These are phyloP conservation scores for Corinectria fuckeliana DNA, from an alignment of 2,329 filamentous ascomycete species.

Conservation along the genomic window DNA sequence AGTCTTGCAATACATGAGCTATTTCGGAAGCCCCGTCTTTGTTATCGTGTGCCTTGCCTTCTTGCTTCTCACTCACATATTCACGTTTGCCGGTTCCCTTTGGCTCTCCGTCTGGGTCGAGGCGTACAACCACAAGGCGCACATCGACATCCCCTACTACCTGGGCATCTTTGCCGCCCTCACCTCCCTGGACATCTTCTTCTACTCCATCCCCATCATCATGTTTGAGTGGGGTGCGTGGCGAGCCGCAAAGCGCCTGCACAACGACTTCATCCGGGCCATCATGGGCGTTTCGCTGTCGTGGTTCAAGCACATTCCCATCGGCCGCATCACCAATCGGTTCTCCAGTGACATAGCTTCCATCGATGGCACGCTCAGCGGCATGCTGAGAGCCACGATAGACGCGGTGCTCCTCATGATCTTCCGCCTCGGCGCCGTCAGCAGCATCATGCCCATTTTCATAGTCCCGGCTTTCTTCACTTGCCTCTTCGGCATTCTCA, in stretches of 20 bases:
- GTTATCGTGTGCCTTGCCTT: slow-evolving; percentile 48
- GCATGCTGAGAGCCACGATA: slow-evolving; percentile 52
- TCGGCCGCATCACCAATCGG: slow-evolving; percentile 61
- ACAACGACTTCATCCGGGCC: slow-evolving; percentile 58
- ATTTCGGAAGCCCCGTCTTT: slow-evolving; percentile 56
- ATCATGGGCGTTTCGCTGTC: slow-evolving; percentile 61
- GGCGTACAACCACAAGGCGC: slow-evolving; percentile 52
- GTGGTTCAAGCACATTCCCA: slow-evolving; percentile 62
- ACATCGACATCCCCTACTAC: slow-evolving; percentile 57
- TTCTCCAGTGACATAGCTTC: slow-evolving; percentile 65
- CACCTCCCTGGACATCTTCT: slow-evolving; percentile 50
- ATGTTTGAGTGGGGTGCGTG: slow-evolving; percentile 62
- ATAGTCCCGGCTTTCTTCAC: slow-evolving; percentile 54
- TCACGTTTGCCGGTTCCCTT: slow-evolving; percentile 50
- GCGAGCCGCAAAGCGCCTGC: slow-evolving; percentile 60
- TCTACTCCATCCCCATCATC: slow-evolving; percentile 51
- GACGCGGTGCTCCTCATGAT: slow-evolving; percentile 51
- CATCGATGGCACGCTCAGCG: slow-evolving; percentile 56
- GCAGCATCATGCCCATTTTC: slow-evolving; percentile 59
- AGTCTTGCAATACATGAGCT: slow-evolving; percentile 59
- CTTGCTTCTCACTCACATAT: slow-evolving; percentile 50
- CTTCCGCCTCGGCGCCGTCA: slow-evolving; percentile 55
- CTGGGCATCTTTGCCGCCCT: slow-evolving; percentile 59
- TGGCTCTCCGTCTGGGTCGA: slow-evolving; percentile 63
- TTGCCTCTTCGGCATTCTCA: slow-evolving; percentile 52